Base-by-base conservation (phyloP, 805 yeast species). In the Metschnikowia sp. region DNA sequence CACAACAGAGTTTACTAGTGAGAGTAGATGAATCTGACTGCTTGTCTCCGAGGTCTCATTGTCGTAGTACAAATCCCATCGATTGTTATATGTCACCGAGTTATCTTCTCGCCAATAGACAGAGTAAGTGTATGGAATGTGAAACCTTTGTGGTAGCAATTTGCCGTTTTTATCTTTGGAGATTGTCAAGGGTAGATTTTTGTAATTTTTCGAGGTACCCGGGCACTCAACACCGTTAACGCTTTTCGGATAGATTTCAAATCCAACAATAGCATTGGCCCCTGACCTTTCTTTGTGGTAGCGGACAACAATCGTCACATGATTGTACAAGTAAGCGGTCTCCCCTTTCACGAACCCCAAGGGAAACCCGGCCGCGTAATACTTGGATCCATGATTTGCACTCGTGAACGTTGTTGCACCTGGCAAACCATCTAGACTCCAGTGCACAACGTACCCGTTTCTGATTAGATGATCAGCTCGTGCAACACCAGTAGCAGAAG, bases 31-130 rank as follows among this genome's bases (percentile, higher is more conserved):
- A 50, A 87, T 80, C 32, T 76, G 78, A 28, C 59, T 61, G 43
- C 64, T 59, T 33, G 73, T 67, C 31, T 71, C 74, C 19, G 69
- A 62, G 28, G 70, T 68, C 42, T 80, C 85, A 55, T 76, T 77
- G 49, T 80, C 74, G 54, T 83, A 77, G 63, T 84, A 89, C 55
- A 84, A 66, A 39, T 80, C 81, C 94, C 95, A 88, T 55, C 96
- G 73, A 49, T 82, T 73, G 42, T 75, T 74, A 77, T 88, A 86
- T 26, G 77, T 75, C 22, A 86, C 70, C 2, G 80, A 76, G 37
- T 70, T 68, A 50, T 89, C 96, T 61, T 89, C 95, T 62, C 94
- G 74, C 95, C 96, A 89, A 60, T 85, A 85, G 3, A 90, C 89
- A 1, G 96, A 81, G 57, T 88, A 90, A 0, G 96, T 85, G 65